These are phyloP conservation scores for Sporothrix curviconia DNA, from an alignment of 2,329 filamentous ascomycete species.

Conservation along the genomic window DNA sequence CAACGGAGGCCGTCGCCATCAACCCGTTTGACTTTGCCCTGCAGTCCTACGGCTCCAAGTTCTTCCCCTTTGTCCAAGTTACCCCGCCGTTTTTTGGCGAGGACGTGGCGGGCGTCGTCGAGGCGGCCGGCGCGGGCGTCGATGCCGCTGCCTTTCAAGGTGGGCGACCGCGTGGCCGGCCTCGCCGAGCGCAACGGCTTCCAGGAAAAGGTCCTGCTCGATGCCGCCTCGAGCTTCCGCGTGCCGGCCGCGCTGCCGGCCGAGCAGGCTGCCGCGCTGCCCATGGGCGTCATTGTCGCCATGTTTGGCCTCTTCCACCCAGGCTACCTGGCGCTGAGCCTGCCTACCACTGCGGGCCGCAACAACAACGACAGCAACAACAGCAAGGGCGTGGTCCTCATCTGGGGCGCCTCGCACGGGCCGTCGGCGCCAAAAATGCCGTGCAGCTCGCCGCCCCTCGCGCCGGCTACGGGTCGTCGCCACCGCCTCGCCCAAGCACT, in stretches of 20 bases:
- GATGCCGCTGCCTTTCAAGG: neutral
- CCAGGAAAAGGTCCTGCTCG: neutral
- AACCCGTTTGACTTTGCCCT: slow-evolving; percentile 25
- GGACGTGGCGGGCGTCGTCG: slow-evolving; percentile 22
- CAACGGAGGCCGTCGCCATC: slow-evolving; percentile 21
- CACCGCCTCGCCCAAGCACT: neutral
- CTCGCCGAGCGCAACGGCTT: neutral
- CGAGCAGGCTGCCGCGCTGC: neutral
- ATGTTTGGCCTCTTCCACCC: neutral
- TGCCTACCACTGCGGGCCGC: neutral
- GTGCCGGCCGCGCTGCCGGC: neutral
- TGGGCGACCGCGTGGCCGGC: neutral
- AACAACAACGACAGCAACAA: too few relatives aligned
- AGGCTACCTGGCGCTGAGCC: neutral
- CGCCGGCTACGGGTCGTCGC: slow-evolving; percentile 9
- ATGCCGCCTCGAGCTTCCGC: neutral
- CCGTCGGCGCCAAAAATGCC: slow-evolving; percentile 5
- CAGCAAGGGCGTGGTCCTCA: neutral
- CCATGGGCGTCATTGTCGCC: slow-evolving; percentile 1
- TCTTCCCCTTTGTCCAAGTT: slow-evolving; percentile 21
- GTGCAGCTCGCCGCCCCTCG: slow-evolving; percentile 10
- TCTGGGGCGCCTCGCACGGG: slow-evolving; percentile 16
- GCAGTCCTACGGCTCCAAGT: slow-evolving; percentile 23
- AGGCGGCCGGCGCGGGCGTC: slow-evolving; percentile 18
- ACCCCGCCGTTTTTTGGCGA: slow-evolving; percentile 21